These are phyloP conservation scores for Ceratonia siliqua DNA, from an alignment of 306 rosid species.

Conservation along the genomic window DNA sequence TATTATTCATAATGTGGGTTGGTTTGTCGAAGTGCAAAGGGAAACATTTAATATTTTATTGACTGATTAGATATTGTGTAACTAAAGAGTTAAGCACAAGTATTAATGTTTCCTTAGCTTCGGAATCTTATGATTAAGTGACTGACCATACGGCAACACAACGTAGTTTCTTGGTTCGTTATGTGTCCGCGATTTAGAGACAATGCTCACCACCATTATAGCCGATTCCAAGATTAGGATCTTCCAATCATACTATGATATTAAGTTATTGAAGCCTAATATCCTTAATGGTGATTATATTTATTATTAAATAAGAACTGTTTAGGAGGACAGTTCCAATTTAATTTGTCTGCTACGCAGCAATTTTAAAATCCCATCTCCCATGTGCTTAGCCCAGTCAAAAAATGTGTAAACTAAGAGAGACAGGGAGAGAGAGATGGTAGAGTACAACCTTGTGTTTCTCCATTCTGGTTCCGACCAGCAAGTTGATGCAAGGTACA, in stretches of 20 bases:
- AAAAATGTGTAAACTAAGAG: not conserved
- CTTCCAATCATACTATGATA: conserved; percentile 49
- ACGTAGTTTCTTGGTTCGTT: conserved; percentile 52
- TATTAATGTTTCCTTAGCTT: conserved; percentile 56
- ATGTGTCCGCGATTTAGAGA: conserved; percentile 56
- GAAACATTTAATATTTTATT: conserved; percentile 29
- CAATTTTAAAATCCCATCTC: conserved; percentile 33
- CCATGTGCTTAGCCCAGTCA: conserved; percentile 76
- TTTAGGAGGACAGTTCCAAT: conserved; percentile 23
- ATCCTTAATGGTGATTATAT: no score
- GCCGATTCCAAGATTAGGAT: conserved; percentile 67
- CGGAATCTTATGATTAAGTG: conserved; percentile 41
- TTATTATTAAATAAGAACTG: no score
- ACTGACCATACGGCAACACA: conserved; percentile 31
- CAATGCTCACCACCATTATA: conserved; percentile 53
- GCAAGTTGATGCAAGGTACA: no score
- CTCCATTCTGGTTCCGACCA: no score
- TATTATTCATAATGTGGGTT: not conserved
- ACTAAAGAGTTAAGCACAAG: conserved; percentile 50
- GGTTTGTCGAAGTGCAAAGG: not conserved
- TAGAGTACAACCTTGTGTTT: no score
- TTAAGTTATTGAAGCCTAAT: conserved; percentile 28
- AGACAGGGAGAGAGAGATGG: not conserved
- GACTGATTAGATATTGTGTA: conserved; percentile 37
- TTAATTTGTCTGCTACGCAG: conserved; percentile 46